A percentile compares a stretch with the other conserved stretches of the same genome.
phyloP scores from a whole-genome alignment of 2,329 filamentous ascomycete species.

The Calonectria henricotiae region DNA sequence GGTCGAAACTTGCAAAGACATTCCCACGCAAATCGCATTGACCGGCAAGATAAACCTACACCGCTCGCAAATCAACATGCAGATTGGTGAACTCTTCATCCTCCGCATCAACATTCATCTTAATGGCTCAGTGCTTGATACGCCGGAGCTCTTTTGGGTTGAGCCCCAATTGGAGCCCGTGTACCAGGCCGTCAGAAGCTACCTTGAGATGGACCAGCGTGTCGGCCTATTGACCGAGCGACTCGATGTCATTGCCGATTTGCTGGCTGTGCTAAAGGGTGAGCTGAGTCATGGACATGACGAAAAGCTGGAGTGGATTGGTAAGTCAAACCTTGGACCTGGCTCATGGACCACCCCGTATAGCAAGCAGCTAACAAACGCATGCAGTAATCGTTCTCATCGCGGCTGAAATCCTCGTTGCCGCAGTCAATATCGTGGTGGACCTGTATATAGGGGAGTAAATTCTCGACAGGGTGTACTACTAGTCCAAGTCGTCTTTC shows the following conservation, averaged over 20 bases:
- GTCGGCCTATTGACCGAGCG: constrained; percentile 91
- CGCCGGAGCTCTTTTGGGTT: constrained; percentile 98
- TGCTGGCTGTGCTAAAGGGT: constrained; percentile 94
- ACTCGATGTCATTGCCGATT: constrained; percentile 88
- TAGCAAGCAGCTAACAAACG: background rate
- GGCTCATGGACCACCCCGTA: background rate
- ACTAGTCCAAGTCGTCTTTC: background rate
- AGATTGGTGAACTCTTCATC: constrained; percentile 98
- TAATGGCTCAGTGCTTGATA: constrained; percentile 96
- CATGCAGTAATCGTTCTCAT: constrained; percentile 90
- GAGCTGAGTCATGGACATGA: constrained; percentile 95
- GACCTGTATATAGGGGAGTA: constrained; percentile 80
- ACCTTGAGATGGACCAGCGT: constrained; percentile 98
- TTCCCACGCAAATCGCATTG: constrained; percentile 91
- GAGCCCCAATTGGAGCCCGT: constrained; percentile 97
- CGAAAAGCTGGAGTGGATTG: constrained; percentile 91
- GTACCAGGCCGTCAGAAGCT: constrained; percentile 94
- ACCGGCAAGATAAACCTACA: constrained; percentile 94
- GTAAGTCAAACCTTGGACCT: constrained; percentile 66
- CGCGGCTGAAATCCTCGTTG: constrained; percentile 94
- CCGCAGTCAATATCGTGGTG: constrained; percentile 94
- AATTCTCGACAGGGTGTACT: constrained; percentile 40
- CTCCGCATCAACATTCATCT: constrained; percentile 98
- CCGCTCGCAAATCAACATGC: constrained; percentile 97
- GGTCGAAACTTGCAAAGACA: constrained; percentile 92